phyloP scores from a whole-genome alignment of 495 filamentous ascomycete genomes.

The Pyrenopolyporus hunteri region DNA sequence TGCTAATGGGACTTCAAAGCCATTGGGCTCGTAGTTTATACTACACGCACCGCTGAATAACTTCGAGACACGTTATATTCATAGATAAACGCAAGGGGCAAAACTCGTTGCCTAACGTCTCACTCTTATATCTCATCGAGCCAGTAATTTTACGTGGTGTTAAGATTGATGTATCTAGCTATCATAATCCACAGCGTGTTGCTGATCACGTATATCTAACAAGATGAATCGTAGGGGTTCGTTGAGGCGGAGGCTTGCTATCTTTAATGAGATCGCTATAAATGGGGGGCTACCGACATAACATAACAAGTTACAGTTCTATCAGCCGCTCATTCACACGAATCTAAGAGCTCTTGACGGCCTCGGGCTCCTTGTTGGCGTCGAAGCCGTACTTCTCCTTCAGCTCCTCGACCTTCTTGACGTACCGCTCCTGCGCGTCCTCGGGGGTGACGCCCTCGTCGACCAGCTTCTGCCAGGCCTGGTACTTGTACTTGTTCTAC shows the following conservation, averaged over 20 bases:
- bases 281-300: constrained; percentile 4
- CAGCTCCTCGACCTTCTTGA: constrained; percentile 69
- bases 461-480: constrained; percentile 70
- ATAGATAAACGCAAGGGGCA: no score
- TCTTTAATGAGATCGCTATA: constrained; percentile 18
- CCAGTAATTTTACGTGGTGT: neutral
- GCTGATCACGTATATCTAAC: constrained; percentile 3
- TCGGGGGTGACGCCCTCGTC: constrained; percentile 62
- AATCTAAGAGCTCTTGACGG: constrained; percentile 47
- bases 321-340: no score
- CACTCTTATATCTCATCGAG: no score
- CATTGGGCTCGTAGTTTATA: no score
- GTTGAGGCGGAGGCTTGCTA: neutral
- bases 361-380: constrained; percentile 59
- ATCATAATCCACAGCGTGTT: neutral
- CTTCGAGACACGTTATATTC: neutral
- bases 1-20: neutral
- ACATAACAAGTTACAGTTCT: no score
- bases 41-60: neutral
- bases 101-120: no score
- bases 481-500: constrained; percentile 80
- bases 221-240: neutral
- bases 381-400: constrained; percentile 72
- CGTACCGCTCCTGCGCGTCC: constrained; percentile 77
- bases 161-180: constrained; percentile 19